Conservation (phyloP, 257 asterid genomes). For the Anisodus tanguticus region DNA sequence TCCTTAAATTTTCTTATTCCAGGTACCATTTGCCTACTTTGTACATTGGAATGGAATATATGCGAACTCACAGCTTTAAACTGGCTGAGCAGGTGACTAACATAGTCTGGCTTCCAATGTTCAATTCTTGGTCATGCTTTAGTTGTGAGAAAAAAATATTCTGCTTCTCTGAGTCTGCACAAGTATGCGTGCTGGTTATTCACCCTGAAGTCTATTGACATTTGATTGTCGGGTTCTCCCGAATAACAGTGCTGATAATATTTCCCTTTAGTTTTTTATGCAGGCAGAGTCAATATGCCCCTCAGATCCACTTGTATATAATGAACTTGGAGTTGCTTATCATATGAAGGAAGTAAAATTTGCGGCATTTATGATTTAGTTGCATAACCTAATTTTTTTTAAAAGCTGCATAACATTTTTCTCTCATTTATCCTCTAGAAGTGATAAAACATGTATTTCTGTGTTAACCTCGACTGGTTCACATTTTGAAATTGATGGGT, state of each 20-base stretch:
- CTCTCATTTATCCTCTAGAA: constrained; percentile 21
- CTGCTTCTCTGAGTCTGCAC: constrained; percentile 25
- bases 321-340: constrained; percentile 97
- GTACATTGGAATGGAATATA: constrained; percentile 97
- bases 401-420: not conserved
- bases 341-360: constrained; percentile 72
- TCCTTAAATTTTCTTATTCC: constrained; percentile 47
- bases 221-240: constrained; percentile 17
- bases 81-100: constrained; percentile 91
- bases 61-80: constrained; percentile 98
- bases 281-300: constrained; percentile 91
- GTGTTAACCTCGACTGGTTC: not conserved
- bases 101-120: constrained; percentile 28
- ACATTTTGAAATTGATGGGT: not conserved
- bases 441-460: constrained; percentile 22
- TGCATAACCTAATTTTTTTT: not conserved
- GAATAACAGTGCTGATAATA: constrained; percentile 21
- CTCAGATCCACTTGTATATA: constrained; percentile 92
- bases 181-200: constrained; percentile 20
- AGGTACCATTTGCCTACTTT: constrained; percentile 96
- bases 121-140: constrained; percentile 13
- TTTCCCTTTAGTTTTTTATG: constrained; percentile 79
- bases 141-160: constrained; percentile 22
- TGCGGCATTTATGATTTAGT: not conserved
- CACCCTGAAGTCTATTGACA: constrained; percentile 37